Evolutionary conservation across 257 asterid genomes (phyloP).

Genomic region (Gentiana straminea): DNA sequence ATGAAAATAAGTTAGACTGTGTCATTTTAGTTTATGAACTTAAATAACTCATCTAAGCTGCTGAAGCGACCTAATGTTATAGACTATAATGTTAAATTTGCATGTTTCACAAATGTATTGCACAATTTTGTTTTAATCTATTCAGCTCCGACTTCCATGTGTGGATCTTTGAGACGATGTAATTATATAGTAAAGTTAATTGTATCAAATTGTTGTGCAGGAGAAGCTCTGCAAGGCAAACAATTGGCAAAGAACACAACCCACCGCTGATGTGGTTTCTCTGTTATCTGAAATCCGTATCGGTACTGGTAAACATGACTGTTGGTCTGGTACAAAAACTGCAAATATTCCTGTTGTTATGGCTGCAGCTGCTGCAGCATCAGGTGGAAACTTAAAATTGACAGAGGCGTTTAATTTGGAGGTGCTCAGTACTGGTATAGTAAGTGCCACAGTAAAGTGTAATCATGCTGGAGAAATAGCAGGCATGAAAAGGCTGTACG

Average conservation of each 20-base stretch:
- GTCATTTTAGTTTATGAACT: too few species aligned
- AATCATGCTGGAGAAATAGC: constrained; percentile 99
- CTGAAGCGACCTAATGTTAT: too few species aligned
- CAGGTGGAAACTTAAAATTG: constrained; percentile 89
- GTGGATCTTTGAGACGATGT: too few species aligned
- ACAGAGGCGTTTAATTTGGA: constrained; percentile 89
- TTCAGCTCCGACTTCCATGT: background rate
- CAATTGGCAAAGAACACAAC: constrained; percentile 89
- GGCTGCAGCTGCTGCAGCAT: constrained; percentile 99
- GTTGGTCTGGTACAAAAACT: constrained; percentile 86
- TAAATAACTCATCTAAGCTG: too few species aligned
- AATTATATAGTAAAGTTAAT: background rate
- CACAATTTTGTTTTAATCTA: background rate
- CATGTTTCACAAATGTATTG: background rate
- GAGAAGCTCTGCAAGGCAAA: constrained; percentile 92
- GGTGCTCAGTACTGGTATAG: constrained; percentile 94
- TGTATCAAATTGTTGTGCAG: constrained; percentile 23
- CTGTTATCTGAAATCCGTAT: constrained; percentile 92
- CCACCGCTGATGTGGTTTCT: constrained; percentile 91
- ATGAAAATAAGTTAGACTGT: too few species aligned
- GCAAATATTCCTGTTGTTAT: constrained; percentile 70
- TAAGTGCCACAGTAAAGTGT: constrained; percentile 92
- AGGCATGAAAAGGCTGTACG: constrained; percentile 94
- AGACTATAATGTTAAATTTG: too few species aligned
- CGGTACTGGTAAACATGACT: constrained; percentile 93